Conservation (phyloP, 345 rosid species). For the Bruguiera parviflora region DNA sequence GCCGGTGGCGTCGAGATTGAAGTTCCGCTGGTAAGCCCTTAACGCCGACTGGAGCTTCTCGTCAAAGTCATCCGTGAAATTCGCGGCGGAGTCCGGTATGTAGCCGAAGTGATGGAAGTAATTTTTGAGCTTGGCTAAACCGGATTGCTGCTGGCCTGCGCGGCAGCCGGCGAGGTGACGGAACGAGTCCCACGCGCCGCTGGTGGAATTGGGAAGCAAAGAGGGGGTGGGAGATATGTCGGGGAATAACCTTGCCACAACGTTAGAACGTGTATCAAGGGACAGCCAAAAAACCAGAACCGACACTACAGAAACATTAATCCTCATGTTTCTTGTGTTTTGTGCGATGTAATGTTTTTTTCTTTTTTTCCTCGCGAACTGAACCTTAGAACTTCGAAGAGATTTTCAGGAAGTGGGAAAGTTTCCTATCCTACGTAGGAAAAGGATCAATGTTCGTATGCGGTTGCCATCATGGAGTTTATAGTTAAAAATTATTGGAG, state of each 20-base stretch:
- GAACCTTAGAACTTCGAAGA: no score
- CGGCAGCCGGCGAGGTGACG: constrained; percentile 56
- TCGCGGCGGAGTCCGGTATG: constrained; percentile 32
- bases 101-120: constrained; percentile 82
- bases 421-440: no score
- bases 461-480: no score
- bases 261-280: not conserved
- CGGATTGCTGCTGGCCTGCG: constrained; percentile 51
- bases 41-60: constrained; percentile 54
- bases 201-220: constrained; percentile 12
- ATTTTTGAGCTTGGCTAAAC: constrained; percentile 61
- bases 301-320: not conserved
- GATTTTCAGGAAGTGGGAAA: no score
- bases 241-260: constrained; percentile 18
- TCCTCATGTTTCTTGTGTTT: not conserved
- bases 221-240: constrained; percentile 16
- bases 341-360: not conserved
- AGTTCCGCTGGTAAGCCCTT: constrained; percentile 67
- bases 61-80: constrained; percentile 73
- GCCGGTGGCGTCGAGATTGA: constrained; percentile 69
- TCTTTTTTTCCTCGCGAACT: no score
- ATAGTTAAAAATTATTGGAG: no score
- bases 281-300: not conserved
- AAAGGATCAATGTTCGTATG: no score
- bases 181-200: constrained; percentile 63